phyloP scores from a whole-genome alignment of 2,329 filamentous ascomycete species.

The Monilinia vaccinii-corymbosi region DNA sequence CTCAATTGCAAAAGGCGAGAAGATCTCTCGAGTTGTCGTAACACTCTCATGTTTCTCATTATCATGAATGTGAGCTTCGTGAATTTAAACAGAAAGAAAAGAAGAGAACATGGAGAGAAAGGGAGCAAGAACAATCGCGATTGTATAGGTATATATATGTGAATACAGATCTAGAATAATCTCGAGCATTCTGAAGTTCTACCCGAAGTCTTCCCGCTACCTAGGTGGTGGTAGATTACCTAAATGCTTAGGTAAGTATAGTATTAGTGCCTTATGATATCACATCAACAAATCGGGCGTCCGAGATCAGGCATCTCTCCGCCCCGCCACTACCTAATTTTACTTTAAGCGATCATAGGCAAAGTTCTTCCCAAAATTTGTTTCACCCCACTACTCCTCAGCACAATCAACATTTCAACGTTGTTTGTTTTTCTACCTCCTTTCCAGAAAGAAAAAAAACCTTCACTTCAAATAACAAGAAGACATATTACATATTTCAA shows the following conservation, averaged over 20 bases:
- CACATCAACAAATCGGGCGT: neutral
- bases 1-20: constrained; percentile 24
- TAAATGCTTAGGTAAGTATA: neutral
- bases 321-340: constrained; percentile 1
- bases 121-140: neutral
- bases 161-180: constrained; percentile 7
- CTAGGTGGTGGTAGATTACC: no score
- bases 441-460: neutral
- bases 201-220: neutral
- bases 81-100: neutral
- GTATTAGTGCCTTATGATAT: neutral
- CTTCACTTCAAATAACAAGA: constrained; percentile 5
- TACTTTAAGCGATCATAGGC: constrained; percentile 5
- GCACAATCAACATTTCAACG: neutral
- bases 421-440: constrained; percentile 5
- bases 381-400: constrained; percentile 7
- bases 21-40: constrained; percentile 22
- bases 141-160: neutral
- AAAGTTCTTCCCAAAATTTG: constrained; percentile 9
- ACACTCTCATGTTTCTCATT: constrained; percentile 18
- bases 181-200: constrained; percentile 4
- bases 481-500: constrained; percentile 15
- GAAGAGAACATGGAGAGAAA: neutral
- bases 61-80: neutral
- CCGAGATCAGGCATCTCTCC: neutral